Evolutionary conservation across 2,329 filamentous ascomycete genomes (phyloP), one percentile per base, ranked within the genome.

Genomic region (Lachnellula suecica): DNA sequence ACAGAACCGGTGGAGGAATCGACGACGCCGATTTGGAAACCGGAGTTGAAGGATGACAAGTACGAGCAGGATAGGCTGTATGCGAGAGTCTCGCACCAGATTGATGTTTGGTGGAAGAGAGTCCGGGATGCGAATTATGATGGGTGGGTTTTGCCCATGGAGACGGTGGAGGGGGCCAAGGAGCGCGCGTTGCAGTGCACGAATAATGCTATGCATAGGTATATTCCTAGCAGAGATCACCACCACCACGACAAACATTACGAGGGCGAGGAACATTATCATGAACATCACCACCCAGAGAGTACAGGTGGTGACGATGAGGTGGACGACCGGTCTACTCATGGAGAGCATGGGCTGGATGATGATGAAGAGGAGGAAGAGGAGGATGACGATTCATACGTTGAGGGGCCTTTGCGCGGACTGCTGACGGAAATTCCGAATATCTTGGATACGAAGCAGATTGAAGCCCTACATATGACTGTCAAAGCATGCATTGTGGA

Each of bases 391-490:
- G 87, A 91, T 59, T 89, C 88, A n/a, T 88, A 88, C 60, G 85
- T 82, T 15, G 86, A 91, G 59, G 89, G 89, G 3, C 87, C 89
- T 20, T 79, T 89, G 66, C 88, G 90, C 17, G 93, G 93, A 11
- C 74, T 97, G 13, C 74, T 97, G 50, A 97, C 93, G 0, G 93
- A 97, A 68, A 91, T 97, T 11, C 93, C 93, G 25, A 88, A 97
- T 60, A 96, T 97, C 34, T 78, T 97, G 25, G 92, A 95, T 40
- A 93, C 93, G 0, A 92, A 91, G 51, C 93, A 97, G 71, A 97
- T 97, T 49, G 93, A 97, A 70, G 92, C 94, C 5, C 74, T 97
- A 48, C 93, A 96, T 50, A 96, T 97, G 92, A 95, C 97, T 54
- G 87, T 97, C 63, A 96, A 97, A 75, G 92, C 90, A 13, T 95